phyloP scores from a whole-genome alignment of 768 basidiomycete genomes.

The Trametopsis cervina region DNA sequence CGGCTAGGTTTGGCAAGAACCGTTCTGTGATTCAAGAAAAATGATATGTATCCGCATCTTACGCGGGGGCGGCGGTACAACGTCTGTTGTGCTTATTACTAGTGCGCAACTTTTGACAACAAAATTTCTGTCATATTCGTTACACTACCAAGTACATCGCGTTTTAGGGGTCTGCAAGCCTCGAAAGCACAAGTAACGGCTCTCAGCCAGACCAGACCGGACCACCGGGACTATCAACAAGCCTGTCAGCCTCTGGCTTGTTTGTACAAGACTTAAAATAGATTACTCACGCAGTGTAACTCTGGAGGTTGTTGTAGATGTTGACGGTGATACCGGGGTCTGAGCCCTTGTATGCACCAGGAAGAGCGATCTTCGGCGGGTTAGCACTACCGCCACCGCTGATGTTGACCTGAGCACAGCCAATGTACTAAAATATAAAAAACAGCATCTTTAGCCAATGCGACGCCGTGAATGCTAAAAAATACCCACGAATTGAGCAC shows the following conservation, averaged over 20 bases:
- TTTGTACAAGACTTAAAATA: neutral
- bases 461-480: neutral
- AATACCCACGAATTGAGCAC: conserved; percentile 35
- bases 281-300: conserved; percentile 31
- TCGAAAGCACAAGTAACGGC: too few species aligned
- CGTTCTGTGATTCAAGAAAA: too few species aligned
- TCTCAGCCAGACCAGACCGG: conserved; percentile 23
- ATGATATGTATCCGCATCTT: too few species aligned
- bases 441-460: neutral
- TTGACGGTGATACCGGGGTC: conserved; percentile 51
- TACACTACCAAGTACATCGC: too few species aligned
- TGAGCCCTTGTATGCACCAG: conserved; percentile 37
- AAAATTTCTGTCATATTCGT: too few species aligned
- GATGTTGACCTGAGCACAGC: conserved; percentile 45
- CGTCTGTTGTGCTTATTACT: too few species aligned
- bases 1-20: too few species aligned
- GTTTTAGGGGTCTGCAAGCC: too few species aligned
- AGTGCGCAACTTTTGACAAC: too few species aligned
- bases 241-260: neutral
- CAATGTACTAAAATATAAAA: conserved; percentile 36
- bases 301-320: conserved; percentile 51
- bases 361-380: conserved; percentile 42
- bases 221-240: conserved; percentile 20
- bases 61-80: too few species aligned
- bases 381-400: conserved; percentile 37